Conservation (phyloP, 441 rosid species). For the Arabidopsis lyrata region DNA sequence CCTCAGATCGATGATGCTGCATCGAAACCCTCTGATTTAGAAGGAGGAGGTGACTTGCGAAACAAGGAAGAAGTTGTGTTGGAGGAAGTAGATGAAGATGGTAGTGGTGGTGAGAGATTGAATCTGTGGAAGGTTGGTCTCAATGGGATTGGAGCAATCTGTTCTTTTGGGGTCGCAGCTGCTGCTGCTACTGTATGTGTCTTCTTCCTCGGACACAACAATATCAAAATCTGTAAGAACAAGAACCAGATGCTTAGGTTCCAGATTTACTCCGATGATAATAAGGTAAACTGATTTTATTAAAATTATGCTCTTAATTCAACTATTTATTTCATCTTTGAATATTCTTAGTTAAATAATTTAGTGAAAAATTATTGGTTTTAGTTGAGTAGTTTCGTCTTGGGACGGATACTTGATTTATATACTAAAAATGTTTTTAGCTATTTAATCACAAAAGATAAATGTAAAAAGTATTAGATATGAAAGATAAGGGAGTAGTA, state of each 20-base stretch:
- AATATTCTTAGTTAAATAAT: background rate
- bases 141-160: conserved; percentile 85
- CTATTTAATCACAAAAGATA: background rate
- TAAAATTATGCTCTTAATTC: background rate
- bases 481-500: conserved; percentile 26
- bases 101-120: conserved; percentile 53
- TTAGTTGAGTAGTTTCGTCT: background rate
- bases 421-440: background rate
- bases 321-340: background rate
- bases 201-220: conserved; percentile 70
- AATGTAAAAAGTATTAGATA: background rate
- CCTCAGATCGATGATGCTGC: conserved; percentile 17
- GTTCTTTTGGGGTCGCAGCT: conserved; percentile 93
- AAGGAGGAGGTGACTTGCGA: conserved; percentile 24
- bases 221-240: conserved; percentile 51
- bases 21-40: conserved; percentile 7
- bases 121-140: conserved; percentile 85
- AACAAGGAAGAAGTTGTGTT: conserved; percentile 22
- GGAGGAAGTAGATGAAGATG: conserved; percentile 6
- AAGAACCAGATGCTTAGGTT: conserved; percentile 57
- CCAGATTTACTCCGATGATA: conserved; percentile 76
- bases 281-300: conserved; percentile 61
- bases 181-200: conserved; percentile 84
- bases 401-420: background rate
- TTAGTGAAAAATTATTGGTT: background rate